Conservation (phyloP, 2,329 filamentous ascomycete genomes). For the Ambrosiella beaveri region DNA sequence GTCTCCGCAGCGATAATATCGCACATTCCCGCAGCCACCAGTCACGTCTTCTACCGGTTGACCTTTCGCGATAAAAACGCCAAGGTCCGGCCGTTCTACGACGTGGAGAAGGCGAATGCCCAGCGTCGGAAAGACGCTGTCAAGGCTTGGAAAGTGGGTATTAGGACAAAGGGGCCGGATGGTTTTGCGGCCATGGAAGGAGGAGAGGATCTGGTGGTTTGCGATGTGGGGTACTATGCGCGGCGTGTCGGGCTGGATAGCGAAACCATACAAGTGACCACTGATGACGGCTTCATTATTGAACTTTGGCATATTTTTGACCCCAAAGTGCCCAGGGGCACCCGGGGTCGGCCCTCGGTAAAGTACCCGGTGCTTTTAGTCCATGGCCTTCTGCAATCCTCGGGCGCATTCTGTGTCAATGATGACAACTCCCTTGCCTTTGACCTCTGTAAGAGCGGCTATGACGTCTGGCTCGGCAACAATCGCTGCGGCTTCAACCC, state of each 20-base stretch:
- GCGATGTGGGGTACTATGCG: constrained; percentile 74
- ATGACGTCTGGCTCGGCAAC: constrained; percentile 91
- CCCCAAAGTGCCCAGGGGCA: constrained; percentile 43
- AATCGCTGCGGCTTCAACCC: constrained; percentile 78
- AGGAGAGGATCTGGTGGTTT: constrained; percentile 59
- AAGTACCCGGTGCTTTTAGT: constrained; percentile 77
- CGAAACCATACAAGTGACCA: constrained; percentile 70
- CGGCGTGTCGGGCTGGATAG: constrained; percentile 72
- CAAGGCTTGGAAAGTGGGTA: background rate
- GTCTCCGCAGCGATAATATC: constrained; percentile 58
- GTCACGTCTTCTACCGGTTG: background rate
- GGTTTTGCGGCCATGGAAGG: constrained; percentile 60
- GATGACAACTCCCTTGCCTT: constrained; percentile 84
- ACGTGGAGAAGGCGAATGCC: background rate
- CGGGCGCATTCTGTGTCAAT: constrained; percentile 77
- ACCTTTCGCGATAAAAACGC: too few species aligned
- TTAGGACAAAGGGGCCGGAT: constrained; percentile 17
- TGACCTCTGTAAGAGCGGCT: constrained; percentile 79
- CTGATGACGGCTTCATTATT: constrained; percentile 85
- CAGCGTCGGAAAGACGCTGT: constrained; percentile 16
- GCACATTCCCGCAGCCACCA: constrained; percentile 36
- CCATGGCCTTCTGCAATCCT: constrained; percentile 73
- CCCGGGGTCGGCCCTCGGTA: background rate
- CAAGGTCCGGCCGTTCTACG: too few species aligned
- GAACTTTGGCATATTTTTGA: constrained; percentile 81